A percentile compares a stretch with the other conserved stretches of the same genome.
phyloP scores from a whole-genome alignment of 2,329 filamentous ascomycete genomes.

The Dothidotthia symphoricarpi region DNA sequence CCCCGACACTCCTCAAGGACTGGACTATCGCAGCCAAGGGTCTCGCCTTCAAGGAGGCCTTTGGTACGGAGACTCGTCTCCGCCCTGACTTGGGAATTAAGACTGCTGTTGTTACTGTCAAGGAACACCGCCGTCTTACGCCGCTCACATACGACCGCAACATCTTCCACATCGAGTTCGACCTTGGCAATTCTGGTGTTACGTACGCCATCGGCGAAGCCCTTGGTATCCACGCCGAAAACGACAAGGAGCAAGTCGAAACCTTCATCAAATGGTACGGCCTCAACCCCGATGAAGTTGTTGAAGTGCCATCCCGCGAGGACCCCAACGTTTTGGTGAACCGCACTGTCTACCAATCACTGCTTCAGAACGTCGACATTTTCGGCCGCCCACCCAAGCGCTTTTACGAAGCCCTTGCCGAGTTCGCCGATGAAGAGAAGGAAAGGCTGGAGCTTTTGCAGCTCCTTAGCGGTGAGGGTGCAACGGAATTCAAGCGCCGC shows the following conservation, averaged over 20 bases:
- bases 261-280: slow-evolving; percentile 90
- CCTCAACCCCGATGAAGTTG: slow-evolving; percentile 75
- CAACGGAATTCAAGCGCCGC: slow-evolving; percentile 86
- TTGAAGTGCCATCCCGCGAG: slow-evolving; percentile 88
- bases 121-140: slow-evolving; percentile 92
- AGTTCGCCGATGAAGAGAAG: slow-evolving; percentile 76
- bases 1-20: slow-evolving; percentile 64
- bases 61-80: slow-evolving; percentile 68
- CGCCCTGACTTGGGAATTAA: slow-evolving; percentile 84
- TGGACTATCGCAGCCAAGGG: slow-evolving; percentile 87
- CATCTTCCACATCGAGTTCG: slow-evolving; percentile 99
- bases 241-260: slow-evolving; percentile 73
- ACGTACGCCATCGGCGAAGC: slow-evolving; percentile 98
- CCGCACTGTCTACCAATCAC: slow-evolving; percentile 87
- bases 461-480: slow-evolving; percentile 71
- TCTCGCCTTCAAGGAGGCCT: slow-evolving; percentile 92
- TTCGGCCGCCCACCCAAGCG: slow-evolving; percentile 95
- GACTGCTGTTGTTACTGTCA: slow-evolving; percentile 84
- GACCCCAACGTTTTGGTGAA: slow-evolving; percentile 72
- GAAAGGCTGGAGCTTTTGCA: slow-evolving; percentile 79
- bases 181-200: slow-evolving; percentile 84
- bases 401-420: slow-evolving; percentile 90
- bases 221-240: slow-evolving; percentile 93
- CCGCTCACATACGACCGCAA: slow-evolving; percentile 89
- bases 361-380: slow-evolving; percentile 92